Evolutionary conservation across 441 rosid genomes (phyloP).

Genomic region (Flueggea neowawraea): DNA sequence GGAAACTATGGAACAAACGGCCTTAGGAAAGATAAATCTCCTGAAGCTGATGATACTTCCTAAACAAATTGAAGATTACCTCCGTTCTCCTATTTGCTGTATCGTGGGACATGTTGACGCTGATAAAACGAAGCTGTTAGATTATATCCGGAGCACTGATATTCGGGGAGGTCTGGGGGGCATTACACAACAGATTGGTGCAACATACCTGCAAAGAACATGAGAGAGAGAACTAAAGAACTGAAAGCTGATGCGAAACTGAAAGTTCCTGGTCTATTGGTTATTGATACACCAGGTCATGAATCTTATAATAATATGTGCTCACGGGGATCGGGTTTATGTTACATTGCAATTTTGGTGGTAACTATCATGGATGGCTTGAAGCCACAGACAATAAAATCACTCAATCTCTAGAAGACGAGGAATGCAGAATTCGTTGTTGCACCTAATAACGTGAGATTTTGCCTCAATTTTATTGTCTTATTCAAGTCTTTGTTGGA

Average conservation of each 20-base stretch:
- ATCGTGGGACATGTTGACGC: slow-evolving; percentile 99
- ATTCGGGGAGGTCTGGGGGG: slow-evolving; percentile 99
- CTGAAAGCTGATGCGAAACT: slow-evolving; percentile 89
- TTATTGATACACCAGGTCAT: slow-evolving; percentile 98
- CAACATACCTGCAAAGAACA: slow-evolving; percentile 95
- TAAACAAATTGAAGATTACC: slow-evolving; percentile 50
- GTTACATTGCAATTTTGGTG: slow-evolving; percentile 97
- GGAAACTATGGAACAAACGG: slow-evolving; percentile 35
- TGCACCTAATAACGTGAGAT: slow-evolving; percentile 87
- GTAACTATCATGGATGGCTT: slow-evolving; percentile 97
- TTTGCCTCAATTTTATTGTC: too few species aligned
- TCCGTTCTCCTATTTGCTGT: slow-evolving; percentile 97
- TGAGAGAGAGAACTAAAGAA: slow-evolving; percentile 93
- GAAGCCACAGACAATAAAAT: slow-evolving; percentile 93
- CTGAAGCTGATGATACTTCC: slow-evolving; percentile 27
- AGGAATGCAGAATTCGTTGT: slow-evolving; percentile 92
- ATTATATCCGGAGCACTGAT: slow-evolving; percentile 95
- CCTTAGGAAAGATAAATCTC: slow-evolving; percentile 30
- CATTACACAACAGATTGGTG: slow-evolving; percentile 98
- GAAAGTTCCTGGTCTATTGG: slow-evolving; percentile 95
- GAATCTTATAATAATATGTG: slow-evolving; percentile 91
- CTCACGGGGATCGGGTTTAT: slow-evolving; percentile 92
- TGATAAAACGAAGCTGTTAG: slow-evolving; percentile 94
- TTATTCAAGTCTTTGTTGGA: too few species aligned
- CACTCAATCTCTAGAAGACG: slow-evolving; percentile 83